Conservation (phyloP, 495 filamentous ascomycete genomes). For the Penicillium herquei region DNA sequence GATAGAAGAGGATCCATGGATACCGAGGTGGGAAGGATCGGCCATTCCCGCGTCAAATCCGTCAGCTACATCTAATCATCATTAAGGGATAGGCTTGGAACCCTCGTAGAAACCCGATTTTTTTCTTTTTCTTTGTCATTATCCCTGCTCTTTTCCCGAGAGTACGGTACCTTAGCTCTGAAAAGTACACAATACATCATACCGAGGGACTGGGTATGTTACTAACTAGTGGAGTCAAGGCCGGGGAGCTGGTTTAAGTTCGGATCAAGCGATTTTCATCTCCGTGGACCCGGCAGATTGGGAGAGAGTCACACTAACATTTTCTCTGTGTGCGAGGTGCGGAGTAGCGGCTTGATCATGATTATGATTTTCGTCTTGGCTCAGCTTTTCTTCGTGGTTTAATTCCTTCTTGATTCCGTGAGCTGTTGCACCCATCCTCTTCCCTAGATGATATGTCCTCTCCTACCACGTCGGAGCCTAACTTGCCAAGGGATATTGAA, state of each 20-base stretch:
- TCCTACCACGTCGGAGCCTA: background rate
- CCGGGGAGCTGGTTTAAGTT: background rate
- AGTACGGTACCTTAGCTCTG: no score
- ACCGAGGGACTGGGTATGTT: background rate
- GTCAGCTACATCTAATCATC: no score
- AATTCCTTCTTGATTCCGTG: background rate
- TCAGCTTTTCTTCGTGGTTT: background rate
- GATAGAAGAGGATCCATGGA: no score
- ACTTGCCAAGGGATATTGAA: slow-evolving; percentile 6
- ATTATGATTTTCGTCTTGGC: no score
- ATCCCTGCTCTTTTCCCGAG: no score
- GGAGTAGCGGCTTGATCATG: no score
- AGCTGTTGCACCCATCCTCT: background rate
- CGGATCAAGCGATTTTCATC: background rate
- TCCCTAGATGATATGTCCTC: background rate
- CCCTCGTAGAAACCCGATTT: no score
- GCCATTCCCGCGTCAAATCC: background rate
- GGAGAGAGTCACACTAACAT: background rate
- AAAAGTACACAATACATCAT: no score
- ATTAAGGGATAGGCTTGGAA: no score
- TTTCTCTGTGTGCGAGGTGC: background rate
- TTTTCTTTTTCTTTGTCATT: no score
- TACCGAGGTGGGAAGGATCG: background rate
- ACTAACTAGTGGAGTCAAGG: background rate
- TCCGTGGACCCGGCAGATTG: background rate